Base-by-base conservation (phyloP, 73 alveolate genomes). In the Blepharisma stoltei region DNA sequence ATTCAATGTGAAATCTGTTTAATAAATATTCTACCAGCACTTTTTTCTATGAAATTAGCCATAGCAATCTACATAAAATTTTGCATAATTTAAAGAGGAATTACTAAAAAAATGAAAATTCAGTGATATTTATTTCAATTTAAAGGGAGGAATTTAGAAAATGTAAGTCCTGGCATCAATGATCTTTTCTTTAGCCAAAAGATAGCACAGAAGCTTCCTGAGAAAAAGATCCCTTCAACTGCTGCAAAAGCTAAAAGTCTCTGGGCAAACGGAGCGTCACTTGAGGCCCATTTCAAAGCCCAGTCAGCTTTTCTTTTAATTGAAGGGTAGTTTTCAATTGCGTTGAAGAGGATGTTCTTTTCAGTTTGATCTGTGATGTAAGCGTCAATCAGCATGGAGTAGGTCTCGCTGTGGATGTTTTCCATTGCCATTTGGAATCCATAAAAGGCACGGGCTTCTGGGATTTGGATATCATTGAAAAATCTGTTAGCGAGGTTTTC, bases 381-480 rank as follows among this genome's bases (percentile, higher is more conserved):
- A 55, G 67, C 84, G 75, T 94, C 98, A 68, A 94, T 94, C 81
- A 94, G 84, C 37, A 88, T 91, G 14, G 96, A 90, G 83, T 94
- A 95, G 69, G 98, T 94, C 77, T 95, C 99, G 14, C 95, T 78
- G 88, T 95, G 99, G 70, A 95, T 90, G 92, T 95, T 95, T 89
- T 95, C 99, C 99, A 95, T 95, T 69, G 97, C 97, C 60, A 93
- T 89, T 78, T 95, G 92, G 90, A 95, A 95, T 67, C 99, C 99
- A 76, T 95, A 95, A 94, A 95, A 95, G 81, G 95, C 91, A 27
- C 98, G 82, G n/a, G 96, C 97, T 71, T 95, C 99, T 18, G 99
- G 99, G 41, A 91, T 82, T 83, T 88, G 83, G 65, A 89, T 90
- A 84, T 95, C 99, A 38, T 87, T 54, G 77, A 87, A 47, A 92